Evolutionary conservation across 2,329 filamentous ascomycete species (phyloP).

Genomic region (Lachnellula hyalina): DNA sequence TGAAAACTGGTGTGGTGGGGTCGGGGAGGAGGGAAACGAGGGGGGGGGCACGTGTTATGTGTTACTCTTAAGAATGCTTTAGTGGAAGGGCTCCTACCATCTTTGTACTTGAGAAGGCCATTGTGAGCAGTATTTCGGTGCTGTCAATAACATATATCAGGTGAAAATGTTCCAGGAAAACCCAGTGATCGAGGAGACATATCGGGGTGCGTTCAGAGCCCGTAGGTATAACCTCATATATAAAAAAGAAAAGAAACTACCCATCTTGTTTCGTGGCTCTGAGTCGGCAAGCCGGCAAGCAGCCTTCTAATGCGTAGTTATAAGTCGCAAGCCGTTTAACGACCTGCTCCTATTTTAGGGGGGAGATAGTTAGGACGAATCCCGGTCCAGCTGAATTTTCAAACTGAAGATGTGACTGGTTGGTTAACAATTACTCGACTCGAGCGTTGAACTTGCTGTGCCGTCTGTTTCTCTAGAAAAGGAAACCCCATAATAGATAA

Average conservation of each 20-base stretch:
- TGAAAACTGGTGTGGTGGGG: not conserved
- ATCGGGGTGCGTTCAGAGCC: not conserved
- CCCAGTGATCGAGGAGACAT: not conserved
- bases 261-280: not conserved
- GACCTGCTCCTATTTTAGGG: not conserved
- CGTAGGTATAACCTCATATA: not conserved
- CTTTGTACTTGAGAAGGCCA: not conserved
- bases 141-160: not conserved
- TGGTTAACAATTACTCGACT: not conserved
- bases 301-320: not conserved
- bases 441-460: not conserved
- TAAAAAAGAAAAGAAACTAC: not conserved
- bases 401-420: not conserved
- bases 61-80: not conserved
- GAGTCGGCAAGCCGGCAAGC: not conserved
- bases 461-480: constrained; percentile 5
- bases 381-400: not conserved
- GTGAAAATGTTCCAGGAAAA: not conserved
- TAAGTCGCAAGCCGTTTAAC: not conserved
- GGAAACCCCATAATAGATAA: not conserved
- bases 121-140: not conserved
- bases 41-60: not conserved
- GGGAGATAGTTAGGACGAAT: not conserved
- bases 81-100: not conserved
- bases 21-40: not conserved